Conservation (phyloP, 345 rosid genomes). For the rapeseed (Brassica napus) region Da-Ae NC_063438.1:3868501-3869000, state of each 20-base stretch:
- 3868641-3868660: constrained; percentile 34
- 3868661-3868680: constrained; percentile 35
- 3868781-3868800: constrained; percentile 38
- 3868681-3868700: constrained; percentile 26
- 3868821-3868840: constrained; percentile 26
- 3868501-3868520: neutral
- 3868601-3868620: constrained; percentile 35
- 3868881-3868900: constrained; percentile 20
- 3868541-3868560: constrained; percentile 16
- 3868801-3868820: no score
- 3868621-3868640: constrained; percentile 33
- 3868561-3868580: neutral
- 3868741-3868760: constrained; percentile 16
- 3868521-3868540: constrained; percentile 25
- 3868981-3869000: constrained; percentile 87
- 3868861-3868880: constrained; percentile 34
- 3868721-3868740: neutral
- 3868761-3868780: constrained; percentile 30
- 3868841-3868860: no score
- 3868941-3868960: constrained; percentile 81
- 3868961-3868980: constrained; percentile 73
- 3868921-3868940: constrained; percentile 45
- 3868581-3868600: neutral
- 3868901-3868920: constrained; percentile 33
- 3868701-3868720: constrained; percentile 29